Conservation (phyloP, 129 eudicot species). For the Scalesia atractyloides region DNA sequence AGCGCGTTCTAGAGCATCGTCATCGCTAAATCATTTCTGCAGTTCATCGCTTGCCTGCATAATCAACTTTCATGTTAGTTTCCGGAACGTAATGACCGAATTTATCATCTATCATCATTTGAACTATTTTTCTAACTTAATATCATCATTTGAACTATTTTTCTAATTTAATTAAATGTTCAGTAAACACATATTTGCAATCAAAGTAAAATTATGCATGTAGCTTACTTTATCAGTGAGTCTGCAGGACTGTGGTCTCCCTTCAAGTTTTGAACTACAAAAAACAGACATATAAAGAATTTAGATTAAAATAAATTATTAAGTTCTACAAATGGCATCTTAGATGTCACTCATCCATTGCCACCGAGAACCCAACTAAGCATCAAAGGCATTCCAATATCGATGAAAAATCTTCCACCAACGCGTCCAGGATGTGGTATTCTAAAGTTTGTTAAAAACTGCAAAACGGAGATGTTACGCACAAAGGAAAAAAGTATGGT, state of each 20-base stretch:
- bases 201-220: slow-evolving; percentile 5
- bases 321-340: not conserved
- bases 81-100: not conserved
- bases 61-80: slow-evolving; percentile 20
- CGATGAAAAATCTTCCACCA: slow-evolving; percentile 86
- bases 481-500: not conserved
- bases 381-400: slow-evolving; percentile 92
- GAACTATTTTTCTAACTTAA: not conserved
- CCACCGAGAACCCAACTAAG: slow-evolving; percentile 98
- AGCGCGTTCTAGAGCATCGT: slow-evolving; percentile 95
- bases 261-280: slow-evolving; percentile 90
- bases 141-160: not conserved
- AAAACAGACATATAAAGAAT: not conserved
- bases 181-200: not conserved
- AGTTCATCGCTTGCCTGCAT: slow-evolving; percentile 76
- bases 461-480: slow-evolving; percentile 31
- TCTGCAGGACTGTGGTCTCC: slow-evolving; percentile 73
- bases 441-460: slow-evolving; percentile 86
- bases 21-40: slow-evolving; percentile 84
- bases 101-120: not conserved
- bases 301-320: not conserved
- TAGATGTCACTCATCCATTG: slow-evolving; percentile 70
- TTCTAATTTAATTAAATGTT: not conserved
- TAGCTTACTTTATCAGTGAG: slow-evolving; percentile 82
- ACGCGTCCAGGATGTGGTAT: slow-evolving; percentile 99